Base-by-base conservation (phyloP, 2,329 filamentous ascomycete species). In the Tetracladium maxilliforme region DNA sequence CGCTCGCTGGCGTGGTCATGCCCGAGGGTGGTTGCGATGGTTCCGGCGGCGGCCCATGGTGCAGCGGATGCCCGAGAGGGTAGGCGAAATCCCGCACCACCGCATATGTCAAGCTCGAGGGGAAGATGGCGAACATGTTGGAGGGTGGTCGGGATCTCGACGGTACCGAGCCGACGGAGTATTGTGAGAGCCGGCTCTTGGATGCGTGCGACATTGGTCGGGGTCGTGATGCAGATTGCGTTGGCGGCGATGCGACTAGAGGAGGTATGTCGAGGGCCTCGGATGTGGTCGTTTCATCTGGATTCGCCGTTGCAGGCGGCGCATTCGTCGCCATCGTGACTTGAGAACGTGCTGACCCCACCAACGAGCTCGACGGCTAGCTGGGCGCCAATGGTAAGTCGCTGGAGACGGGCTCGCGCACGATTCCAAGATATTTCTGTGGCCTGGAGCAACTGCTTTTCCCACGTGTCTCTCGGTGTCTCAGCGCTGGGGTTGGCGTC, bases 51-150 rank as follows among this genome's bases (percentile, higher is more conserved):
- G 87, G 80, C 2, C 90, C 90, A 60, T 93, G 93, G 57, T 95
- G 90, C 50, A 94, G 64, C 21, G 82, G 84, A 49, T 95, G 81
- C 28, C 66, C 64, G 14, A 68, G 47, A 16, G 82, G 72, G 47
- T 95, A 98, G 38, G 90, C 90, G 54, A 95, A 98, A 60, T 98
- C 90, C 43, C 90, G 78, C 36, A 98, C 86, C 22, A 82, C 62
- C n/a, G 84, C 74, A 49, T 94, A 94, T 6, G 80, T 53, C 11
- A 94, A 67, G 45, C 74, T 92, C 30, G 84, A 90, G 40, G 83
- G 77, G 50, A 83, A 90, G 41, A 78, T 60, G 10, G 83, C 79
- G 43, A 90, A 87, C 33, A 81, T 64, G 43, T 79, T 69, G n/a
- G 83, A 92, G 28, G 65, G 64, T 12, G 84, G 82, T 32, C 83